Evolutionary conservation across 495 filamentous ascomycete genomes (phyloP).

Genomic region (Penicillium fimorum): DNA sequence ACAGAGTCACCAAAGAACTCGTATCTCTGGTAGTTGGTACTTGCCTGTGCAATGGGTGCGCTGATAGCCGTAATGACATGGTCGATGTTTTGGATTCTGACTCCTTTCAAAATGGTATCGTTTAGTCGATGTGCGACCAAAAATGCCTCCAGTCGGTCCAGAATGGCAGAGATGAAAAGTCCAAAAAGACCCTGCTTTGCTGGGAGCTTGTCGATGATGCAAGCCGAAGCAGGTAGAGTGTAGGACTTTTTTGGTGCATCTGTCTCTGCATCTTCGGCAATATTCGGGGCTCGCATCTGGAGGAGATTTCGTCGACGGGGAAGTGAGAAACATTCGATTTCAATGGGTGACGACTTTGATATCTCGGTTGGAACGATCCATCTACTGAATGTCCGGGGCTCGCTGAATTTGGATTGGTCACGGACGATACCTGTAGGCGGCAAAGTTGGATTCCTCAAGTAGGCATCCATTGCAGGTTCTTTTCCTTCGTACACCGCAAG

Average conservation of each 20-base stretch:
- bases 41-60: conserved; percentile 58
- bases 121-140: conserved; percentile 65
- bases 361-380: conserved; percentile 23
- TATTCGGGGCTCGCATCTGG: conserved; percentile 19
- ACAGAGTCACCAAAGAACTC: conserved; percentile 89
- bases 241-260: conserved; percentile 20
- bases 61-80: conserved; percentile 74
- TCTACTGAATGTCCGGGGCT: conserved; percentile 29
- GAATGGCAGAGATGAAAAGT: conserved; percentile 71
- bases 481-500: conserved; percentile 21
- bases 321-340: conserved; percentile 31
- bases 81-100: conserved; percentile 52
- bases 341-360: conserved; percentile 8
- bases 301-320: conserved; percentile 37
- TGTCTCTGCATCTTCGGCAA: conserved; percentile 11
- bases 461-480: conserved; percentile 25
- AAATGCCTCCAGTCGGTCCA: conserved; percentile 62
- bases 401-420: conserved; percentile 27
- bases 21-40: conserved; percentile 75
- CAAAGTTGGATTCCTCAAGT: conserved; percentile 7
- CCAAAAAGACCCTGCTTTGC: conserved; percentile 61
- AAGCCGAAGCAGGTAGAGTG: conserved; percentile 23
- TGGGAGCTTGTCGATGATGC: conserved; percentile 57
- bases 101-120: conserved; percentile 54
- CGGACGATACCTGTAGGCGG: conserved; percentile 32